Base-by-base conservation (phyloP, 2,329 filamentous ascomycete species). In the Monosporascus sp. region DNA sequence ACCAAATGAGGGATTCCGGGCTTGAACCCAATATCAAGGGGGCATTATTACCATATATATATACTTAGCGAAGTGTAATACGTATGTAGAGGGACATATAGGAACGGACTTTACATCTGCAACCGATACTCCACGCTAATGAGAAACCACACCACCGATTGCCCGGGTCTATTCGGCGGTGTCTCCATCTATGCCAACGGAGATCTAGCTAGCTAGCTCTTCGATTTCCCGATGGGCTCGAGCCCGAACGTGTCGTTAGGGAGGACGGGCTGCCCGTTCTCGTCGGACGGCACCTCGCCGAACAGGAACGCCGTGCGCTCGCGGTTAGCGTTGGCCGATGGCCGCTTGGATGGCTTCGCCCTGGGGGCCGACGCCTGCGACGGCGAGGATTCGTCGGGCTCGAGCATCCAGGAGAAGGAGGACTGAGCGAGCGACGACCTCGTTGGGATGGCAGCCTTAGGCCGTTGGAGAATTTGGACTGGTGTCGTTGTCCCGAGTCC, bases 331-430 rank as follows among this genome's bases (percentile, higher is more conserved):
- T 73, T 79, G 14, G 69, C 73, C 3, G 71, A 73, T 2, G 66
- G 59, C 47, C 71, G 65, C 60, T 76, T 77, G 9, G 47, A 36
- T 11, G 27, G 55, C 41, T 47, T 51, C 51, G 66, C 53, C 52
- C 54, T 54, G 52, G 46, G 55, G 48, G 48, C 53, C 55, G 39
- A 46, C 53, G 44, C 47, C 44, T 25, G 39, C 8, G 55, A 47
- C 27, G 56, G 47, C 1, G 60, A 51, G 9, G 72, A 67, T 51
- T 73, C 65, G 58, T 80, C 78, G 3, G 79, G 80, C 58, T 85
- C 84, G 2, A 91, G 75, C 86, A 91, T 91, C 85, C 86, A 90
- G 1, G 87, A 85, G 67, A 90, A 91, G 4, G 85, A 87, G 7
- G 88, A 90, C 59, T 89, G 86, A 1, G 86, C 85, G 36, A 90